Evolutionary conservation across 352 stramenopile species (phyloP).

Genomic region (Phytophthora fragariae): DNA sequence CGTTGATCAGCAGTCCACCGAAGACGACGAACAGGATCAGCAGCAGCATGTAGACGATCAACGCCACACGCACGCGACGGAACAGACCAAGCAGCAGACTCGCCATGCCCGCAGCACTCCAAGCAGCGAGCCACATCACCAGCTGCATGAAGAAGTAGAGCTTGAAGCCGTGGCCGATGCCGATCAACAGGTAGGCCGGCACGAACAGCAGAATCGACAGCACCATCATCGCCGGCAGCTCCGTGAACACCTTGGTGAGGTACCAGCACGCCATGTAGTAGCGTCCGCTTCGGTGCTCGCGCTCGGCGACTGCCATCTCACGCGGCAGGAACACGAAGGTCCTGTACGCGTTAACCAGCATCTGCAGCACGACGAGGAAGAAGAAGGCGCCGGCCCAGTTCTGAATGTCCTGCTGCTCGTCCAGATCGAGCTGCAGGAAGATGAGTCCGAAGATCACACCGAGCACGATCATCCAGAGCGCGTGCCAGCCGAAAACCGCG

Average conservation of each 20-base stretch:
- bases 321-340: slow-evolving; percentile 42
- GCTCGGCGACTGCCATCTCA: slow-evolving; percentile 40
- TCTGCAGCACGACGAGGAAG: slow-evolving; percentile 48
- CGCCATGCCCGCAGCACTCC: slow-evolving; percentile 40
- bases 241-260: slow-evolving; percentile 44
- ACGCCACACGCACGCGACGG: slow-evolving; percentile 37
- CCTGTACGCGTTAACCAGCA: slow-evolving; percentile 38
- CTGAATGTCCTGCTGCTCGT: slow-evolving; percentile 51
- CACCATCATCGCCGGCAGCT: slow-evolving; percentile 47
- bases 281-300: slow-evolving; percentile 36
- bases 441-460: slow-evolving; percentile 53
- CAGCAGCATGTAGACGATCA: slow-evolving; percentile 43
- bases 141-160: slow-evolving; percentile 63
- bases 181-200: slow-evolving; percentile 54
- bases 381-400: slow-evolving; percentile 60
- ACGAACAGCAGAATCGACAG: slow-evolving; percentile 54
- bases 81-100: slow-evolving; percentile 48
- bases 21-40: slow-evolving; percentile 54
- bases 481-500: slow-evolving; percentile 47
- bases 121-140: slow-evolving; percentile 49
- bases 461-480: slow-evolving; percentile 47
- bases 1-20: slow-evolving; percentile 55
- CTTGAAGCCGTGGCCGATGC: slow-evolving; percentile 47
- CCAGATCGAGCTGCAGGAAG: slow-evolving; percentile 52
- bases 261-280: slow-evolving; percentile 48